These are phyloP conservation scores for Zygosaccharomyces kombuchaensis DNA, from an alignment of 805 yeast genomes.

Conservation along the genomic window DNA sequence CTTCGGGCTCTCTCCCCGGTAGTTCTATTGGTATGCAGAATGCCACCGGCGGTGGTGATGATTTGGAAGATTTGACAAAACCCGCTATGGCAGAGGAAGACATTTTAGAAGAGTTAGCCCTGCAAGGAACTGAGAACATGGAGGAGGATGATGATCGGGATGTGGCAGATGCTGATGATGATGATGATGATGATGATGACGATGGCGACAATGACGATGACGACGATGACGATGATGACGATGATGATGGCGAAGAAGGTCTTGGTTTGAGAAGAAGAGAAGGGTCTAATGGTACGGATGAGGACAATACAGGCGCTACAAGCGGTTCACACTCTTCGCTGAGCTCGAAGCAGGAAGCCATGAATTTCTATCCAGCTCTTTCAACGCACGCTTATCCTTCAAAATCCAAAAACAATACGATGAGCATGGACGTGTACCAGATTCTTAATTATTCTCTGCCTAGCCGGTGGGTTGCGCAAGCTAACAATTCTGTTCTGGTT, in stretches of 20 bases:
- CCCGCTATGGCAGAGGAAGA: conserved; percentile 11
- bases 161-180: conserved; percentile 9
- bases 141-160: conserved; percentile 9
- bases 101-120: conserved; percentile 1
- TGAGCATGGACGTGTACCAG: conserved; percentile 24
- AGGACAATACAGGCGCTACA: conserved; percentile 3
- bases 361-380: conserved; percentile 16
- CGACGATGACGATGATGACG: conserved; percentile 12
- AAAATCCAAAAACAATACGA: conserved; percentile 18
- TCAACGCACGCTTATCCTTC: conserved; percentile 10
- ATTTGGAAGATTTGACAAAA: conserved; percentile 2
- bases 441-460: conserved; percentile 30
- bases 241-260: conserved; percentile 8
- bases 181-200: conserved; percentile 14
- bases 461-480: conserved; percentile 26
- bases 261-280: neutral
- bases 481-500: conserved; percentile 23
- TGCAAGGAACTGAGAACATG: conserved; percentile 2
- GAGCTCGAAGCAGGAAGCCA: conserved; percentile 9
- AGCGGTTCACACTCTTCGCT: conserved; percentile 6
- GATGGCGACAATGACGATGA: conserved; percentile 15
- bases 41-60: conserved; percentile 1
- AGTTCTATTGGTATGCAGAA: conserved; percentile 1
- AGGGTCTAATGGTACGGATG: conserved; percentile 6
- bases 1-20: neutral